These are phyloP conservation scores for Wickerhamomyces bovis DNA, from an alignment of 805 yeast species.

Conservation along the genomic window DNA sequence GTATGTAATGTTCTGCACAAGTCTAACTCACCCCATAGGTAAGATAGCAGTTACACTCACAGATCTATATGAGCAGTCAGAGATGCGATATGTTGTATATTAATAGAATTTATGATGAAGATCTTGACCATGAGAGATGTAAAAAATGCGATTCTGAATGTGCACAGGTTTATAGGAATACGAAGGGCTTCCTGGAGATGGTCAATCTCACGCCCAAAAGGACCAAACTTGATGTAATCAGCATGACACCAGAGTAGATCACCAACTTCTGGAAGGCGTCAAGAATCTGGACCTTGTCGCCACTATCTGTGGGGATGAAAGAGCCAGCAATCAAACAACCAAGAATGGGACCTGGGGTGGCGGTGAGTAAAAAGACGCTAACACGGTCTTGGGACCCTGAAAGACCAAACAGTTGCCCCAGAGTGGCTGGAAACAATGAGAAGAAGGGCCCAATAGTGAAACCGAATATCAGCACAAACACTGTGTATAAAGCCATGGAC, in stretches of 20 bases:
- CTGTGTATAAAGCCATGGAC: constrained; percentile 7
- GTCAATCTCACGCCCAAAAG: constrained; percentile 11
- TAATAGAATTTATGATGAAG: too few species aligned
- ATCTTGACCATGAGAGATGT: not conserved
- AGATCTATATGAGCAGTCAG: too few species aligned
- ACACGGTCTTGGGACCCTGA: constrained; percentile 15
- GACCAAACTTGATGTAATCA: constrained; percentile 6
- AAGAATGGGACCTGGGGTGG: constrained; percentile 19
- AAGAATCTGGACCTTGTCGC: constrained; percentile 5
- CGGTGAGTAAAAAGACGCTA: constrained; percentile 13
- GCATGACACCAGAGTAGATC: constrained; percentile 16
- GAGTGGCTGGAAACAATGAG: constrained; percentile 19
- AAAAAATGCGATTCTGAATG: not conserved
- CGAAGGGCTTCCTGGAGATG: constrained; percentile 9
- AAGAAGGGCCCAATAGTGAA: constrained; percentile 17
- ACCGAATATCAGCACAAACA: constrained; percentile 17
- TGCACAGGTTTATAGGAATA: constrained; percentile 10
- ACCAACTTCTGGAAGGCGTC: constrained; percentile 12
- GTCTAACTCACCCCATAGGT: too few species aligned
- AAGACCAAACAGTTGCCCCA: constrained; percentile 19
- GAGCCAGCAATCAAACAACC: constrained; percentile 21
- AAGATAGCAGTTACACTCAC: too few species aligned
- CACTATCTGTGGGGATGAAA: constrained; percentile 14
- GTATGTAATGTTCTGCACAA: too few species aligned
- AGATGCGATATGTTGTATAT: too few species aligned